phyloP scores from a whole-genome alignment of 495 filamentous ascomycete genomes.

The Neurospora sp. region DNA sequence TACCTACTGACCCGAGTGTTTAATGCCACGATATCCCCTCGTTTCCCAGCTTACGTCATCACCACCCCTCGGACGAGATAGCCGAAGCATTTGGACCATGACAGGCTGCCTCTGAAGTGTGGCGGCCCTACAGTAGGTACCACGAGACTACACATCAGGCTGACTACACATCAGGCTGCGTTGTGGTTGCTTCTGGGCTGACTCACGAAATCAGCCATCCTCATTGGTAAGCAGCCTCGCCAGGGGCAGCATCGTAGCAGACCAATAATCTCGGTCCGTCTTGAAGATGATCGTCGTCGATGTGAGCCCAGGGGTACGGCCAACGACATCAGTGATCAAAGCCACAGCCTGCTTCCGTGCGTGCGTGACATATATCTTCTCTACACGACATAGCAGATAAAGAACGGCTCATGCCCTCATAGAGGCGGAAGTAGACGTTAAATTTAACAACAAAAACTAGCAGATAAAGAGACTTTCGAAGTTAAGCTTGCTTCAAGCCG shows the following conservation, averaged over 20 bases:
- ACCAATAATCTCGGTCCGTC: background rate
- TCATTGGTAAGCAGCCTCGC: background rate
- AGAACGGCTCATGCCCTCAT: background rate
- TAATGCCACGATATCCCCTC: background rate
- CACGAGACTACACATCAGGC: background rate
- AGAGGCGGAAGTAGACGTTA: background rate
- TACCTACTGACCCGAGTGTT: background rate
- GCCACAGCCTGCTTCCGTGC: background rate
- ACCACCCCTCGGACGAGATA: background rate
- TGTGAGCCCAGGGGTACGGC: background rate
- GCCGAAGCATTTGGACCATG: background rate
- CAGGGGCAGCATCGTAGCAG: background rate
- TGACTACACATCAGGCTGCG: background rate
- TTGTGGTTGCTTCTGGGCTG: background rate
- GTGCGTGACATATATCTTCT: background rate
- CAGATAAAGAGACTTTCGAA: background rate
- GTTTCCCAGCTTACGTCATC: constrained; percentile 7
- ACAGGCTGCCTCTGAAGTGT: background rate
- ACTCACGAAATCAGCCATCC: background rate
- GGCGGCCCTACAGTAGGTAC: background rate
- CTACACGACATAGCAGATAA: background rate
- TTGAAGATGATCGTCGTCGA: background rate
- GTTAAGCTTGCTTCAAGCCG: background rate
- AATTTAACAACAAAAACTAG: background rate
- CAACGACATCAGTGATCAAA: background rate